A percentile compares a stretch with the other conserved stretches of the same genome.
phyloP scores from a whole-genome alignment of 2,329 filamentous ascomycete species.

The Talaromyces atroroseus region DNA sequence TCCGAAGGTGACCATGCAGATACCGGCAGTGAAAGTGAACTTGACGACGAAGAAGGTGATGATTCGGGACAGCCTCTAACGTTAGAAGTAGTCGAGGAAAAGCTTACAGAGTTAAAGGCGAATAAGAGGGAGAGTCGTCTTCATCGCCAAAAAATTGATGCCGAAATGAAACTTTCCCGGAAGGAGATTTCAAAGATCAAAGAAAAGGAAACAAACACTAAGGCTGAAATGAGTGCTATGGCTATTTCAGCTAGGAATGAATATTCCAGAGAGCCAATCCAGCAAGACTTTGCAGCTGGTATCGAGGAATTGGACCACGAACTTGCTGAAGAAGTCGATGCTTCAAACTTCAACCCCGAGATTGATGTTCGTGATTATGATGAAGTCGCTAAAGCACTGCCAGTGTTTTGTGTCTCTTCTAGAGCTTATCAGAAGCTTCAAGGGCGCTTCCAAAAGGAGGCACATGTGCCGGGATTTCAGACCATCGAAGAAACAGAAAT shows the following conservation, averaged over 20 bases:
- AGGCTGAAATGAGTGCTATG: slow-evolving; percentile 23
- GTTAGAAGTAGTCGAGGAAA: slow-evolving; percentile 6
- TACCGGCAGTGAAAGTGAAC: slow-evolving; percentile 3
- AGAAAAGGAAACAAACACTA: slow-evolving; percentile 25
- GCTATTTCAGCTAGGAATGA: slow-evolving; percentile 54
- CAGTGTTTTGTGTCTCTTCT: slow-evolving; percentile 61
- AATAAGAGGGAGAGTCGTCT: slow-evolving; percentile 25
- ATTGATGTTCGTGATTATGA: slow-evolving; percentile 55
- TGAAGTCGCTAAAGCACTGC: slow-evolving; percentile 49
- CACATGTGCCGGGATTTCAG: slow-evolving; percentile 48
- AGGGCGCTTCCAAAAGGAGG: slow-evolving; percentile 51
- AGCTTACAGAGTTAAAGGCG: slow-evolving; percentile 16
- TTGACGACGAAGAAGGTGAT: slow-evolving; percentile 4
- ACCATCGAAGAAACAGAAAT: slow-evolving; percentile 53
- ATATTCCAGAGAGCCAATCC: slow-evolving; percentile 52
- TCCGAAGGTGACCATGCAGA: background rate
- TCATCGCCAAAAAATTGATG: slow-evolving; percentile 45
- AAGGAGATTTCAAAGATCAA: slow-evolving; percentile 19
- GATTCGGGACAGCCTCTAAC: background rate
- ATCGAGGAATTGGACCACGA: slow-evolving; percentile 51
- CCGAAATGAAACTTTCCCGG: slow-evolving; percentile 26
- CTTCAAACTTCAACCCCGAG: slow-evolving; percentile 51
- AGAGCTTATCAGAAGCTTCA: slow-evolving; percentile 59
- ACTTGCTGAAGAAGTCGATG: slow-evolving; percentile 48
- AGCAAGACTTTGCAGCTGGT: slow-evolving; percentile 54